These are phyloP conservation scores for Vicia faba DNA, from an alignment of 306 rosid species.

Conservation along the genomic window DNA sequence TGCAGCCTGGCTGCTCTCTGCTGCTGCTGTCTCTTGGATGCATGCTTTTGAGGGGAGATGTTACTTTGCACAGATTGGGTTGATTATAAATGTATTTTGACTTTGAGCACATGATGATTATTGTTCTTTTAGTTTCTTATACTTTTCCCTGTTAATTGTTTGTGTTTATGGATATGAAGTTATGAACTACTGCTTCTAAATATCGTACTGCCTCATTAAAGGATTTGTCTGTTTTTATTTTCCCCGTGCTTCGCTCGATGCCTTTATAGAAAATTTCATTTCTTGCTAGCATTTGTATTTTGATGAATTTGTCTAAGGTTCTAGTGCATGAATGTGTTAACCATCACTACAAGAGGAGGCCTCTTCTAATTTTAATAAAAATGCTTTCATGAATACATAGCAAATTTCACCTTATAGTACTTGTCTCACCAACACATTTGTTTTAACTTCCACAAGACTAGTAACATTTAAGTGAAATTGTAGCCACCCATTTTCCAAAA, in stretches of 20 bases:
- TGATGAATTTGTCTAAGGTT: background rate
- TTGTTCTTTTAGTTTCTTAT: constrained; percentile 11
- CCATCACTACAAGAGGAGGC: background rate
- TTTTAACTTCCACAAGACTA: too few relatives aligned
- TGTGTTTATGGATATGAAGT: constrained; percentile 12
- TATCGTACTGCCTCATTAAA: background rate
- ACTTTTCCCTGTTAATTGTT: constrained; percentile 25
- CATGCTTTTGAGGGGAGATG: constrained; percentile 67
- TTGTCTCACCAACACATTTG: too few relatives aligned
- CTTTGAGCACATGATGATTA: background rate
- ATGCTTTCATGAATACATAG: constrained; percentile 3
- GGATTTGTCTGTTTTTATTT: background rate
- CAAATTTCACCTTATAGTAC: background rate
- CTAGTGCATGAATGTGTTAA: background rate
- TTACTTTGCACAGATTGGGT: constrained; percentile 34
- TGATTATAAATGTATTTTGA: constrained; percentile 20
- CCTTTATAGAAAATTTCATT: background rate
- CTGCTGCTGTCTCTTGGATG: constrained; percentile 93
- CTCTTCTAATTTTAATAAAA: background rate
- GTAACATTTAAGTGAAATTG: background rate
- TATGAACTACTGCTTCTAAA: constrained; percentile 19
- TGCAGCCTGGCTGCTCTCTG: constrained; percentile 97
- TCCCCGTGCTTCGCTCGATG: background rate
- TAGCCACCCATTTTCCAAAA: constrained; percentile 11
- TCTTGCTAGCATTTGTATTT: background rate